A percentile compares a stretch with the other conserved stretches of the same genome.
Evolutionary conservation across 129 eudicot genomes (phyloP).

Genomic region (Helianthus annuus): DNA sequence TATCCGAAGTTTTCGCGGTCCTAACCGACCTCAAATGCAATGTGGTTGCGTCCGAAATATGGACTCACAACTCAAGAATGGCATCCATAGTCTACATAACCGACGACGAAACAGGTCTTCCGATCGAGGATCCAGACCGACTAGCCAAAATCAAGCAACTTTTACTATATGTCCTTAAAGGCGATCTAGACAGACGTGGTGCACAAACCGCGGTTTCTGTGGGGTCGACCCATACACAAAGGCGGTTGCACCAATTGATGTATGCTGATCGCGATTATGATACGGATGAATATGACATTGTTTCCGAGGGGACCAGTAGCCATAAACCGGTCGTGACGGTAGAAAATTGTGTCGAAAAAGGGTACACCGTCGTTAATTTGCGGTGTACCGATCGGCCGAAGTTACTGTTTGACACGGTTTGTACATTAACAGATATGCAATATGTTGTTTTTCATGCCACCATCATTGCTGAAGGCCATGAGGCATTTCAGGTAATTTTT

Average conservation of each 20-base stretch:
- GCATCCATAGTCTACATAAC: slow-evolving; percentile 83
- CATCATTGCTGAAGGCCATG: slow-evolving; percentile 65
- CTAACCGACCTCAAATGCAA: slow-evolving; percentile 81
- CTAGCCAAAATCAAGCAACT: slow-evolving; percentile 70
- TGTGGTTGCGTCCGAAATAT: slow-evolving; percentile 75
- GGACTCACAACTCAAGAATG: slow-evolving; percentile 92
- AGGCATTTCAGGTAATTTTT: slow-evolving; percentile 58
- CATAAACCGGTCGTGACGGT: slow-evolving; percentile 55
- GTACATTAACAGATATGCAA: slow-evolving; percentile 90
- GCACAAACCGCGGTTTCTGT: slow-evolving; percentile 78
- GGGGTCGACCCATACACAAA: slow-evolving; percentile 62
- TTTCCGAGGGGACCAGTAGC: slow-evolving; percentile 20
- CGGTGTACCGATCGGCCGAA: slow-evolving; percentile 75
- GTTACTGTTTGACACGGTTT: slow-evolving; percentile 79
- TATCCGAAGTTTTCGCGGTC: slow-evolving; percentile 81
- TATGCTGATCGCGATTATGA: slow-evolving; percentile 92
- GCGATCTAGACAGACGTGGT: slow-evolving; percentile 55
- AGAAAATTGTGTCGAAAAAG: slow-evolving; percentile 66
- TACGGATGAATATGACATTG: slow-evolving; percentile 18
- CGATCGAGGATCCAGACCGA: slow-evolving; percentile 58
- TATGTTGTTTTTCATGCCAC: slow-evolving; percentile 87
- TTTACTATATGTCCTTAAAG: slow-evolving; percentile 59
- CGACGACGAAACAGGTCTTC: slow-evolving; percentile 45
- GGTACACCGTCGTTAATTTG: slow-evolving; percentile 70
- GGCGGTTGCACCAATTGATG: slow-evolving; percentile 89